Evolutionary conservation across 306 rosid genomes (phyloP), one percentile per base, ranked within the genome.

Genomic region (Sindora glabra): DNA sequence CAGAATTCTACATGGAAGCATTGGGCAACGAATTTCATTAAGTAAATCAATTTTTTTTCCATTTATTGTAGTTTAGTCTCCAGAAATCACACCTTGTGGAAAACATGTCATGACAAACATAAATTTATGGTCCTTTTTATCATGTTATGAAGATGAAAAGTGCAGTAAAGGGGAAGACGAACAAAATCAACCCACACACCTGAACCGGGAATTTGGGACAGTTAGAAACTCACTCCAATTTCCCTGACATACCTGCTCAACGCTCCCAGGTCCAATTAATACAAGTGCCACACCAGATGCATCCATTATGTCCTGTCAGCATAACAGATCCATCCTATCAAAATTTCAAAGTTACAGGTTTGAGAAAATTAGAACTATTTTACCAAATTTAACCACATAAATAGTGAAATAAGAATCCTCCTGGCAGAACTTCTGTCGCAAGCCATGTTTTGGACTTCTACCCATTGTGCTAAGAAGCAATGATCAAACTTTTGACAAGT

Each of bases 231-330:
- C 8, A n/a, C n/a, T n/a, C n/a, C n/a, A n/a, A n/a, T 25, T 41
- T 25, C 57, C 3, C 18, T 16, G 45, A 45, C 61, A 62, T 73
- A 79, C 96, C 90, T 88, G 95, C 56, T 85, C 90, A 63, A 88
- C 48, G 60, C 74, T 88, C 42, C 98, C 96, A 49, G 98, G 98
- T 76, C 96, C 98, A 74, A 91, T 91, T 68, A 91, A 56, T 64
- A 85, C 88, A 49, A 91, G 92, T 15, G 88, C 79, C 72, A 83
- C 98, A 34, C 95, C 98, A 46, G 87, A 70, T 77, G 82, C 82
- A 59, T 91, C 96, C 87, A 91, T 58, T 76, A 79, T 24, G 67
- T 85, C 96, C 98, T 88, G 85, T 44, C 54, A 62, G 48, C 48
- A 74, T 38, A 56, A 14, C 64, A 67, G 17, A 37, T 63, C 21